Conservation (phyloP, 441 rosid species). For the Adansonia gregorii region DNA sequence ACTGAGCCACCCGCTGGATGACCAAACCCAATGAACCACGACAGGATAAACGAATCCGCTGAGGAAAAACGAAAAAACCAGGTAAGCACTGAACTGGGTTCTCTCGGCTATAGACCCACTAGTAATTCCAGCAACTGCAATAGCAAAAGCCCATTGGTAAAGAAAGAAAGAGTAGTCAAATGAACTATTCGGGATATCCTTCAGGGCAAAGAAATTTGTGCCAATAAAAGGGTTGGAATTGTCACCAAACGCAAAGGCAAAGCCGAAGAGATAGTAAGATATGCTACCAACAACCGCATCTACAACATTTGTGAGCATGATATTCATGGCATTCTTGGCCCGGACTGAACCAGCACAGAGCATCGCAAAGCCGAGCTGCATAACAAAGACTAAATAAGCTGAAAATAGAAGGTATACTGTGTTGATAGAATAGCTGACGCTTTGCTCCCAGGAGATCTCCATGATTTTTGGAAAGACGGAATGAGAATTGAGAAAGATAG, state of each 20-base stretch:
- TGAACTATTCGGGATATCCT: conserved; percentile 3
- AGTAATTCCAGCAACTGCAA: conserved; percentile 77
- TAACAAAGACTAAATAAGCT: conserved; percentile 76
- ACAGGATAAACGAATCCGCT: conserved; percentile 76
- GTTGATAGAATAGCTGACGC: conserved; percentile 60
- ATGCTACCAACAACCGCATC: conserved; percentile 75
- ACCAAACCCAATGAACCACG: conserved; percentile 75
- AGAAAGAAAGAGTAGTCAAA: conserved; percentile 51
- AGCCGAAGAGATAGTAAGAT: conserved; percentile 80
- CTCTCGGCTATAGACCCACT: conserved; percentile 84
- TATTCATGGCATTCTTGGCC: conserved; percentile 82
- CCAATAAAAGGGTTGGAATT: conserved; percentile 71
- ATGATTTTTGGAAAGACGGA: conserved; percentile 26
- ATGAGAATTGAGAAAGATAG: conserved; percentile 16
- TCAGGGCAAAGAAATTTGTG: conserved; percentile 61
- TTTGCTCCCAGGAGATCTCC: conserved; percentile 59
- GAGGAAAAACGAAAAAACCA: conserved; percentile 74
- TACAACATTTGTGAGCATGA: conserved; percentile 86
- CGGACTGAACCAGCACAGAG: conserved; percentile 86
- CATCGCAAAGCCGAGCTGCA: conserved; percentile 97
- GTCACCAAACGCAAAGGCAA: conserved; percentile 54
- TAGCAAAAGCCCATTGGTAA: conserved; percentile 90
- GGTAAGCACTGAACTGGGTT: conserved; percentile 73
- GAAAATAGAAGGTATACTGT: conserved; percentile 78
- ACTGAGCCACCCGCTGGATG: conserved; percentile 72